Conservation (phyloP, 192 early-diverging fungal genomes). For the Podila clonocystis region DNA sequence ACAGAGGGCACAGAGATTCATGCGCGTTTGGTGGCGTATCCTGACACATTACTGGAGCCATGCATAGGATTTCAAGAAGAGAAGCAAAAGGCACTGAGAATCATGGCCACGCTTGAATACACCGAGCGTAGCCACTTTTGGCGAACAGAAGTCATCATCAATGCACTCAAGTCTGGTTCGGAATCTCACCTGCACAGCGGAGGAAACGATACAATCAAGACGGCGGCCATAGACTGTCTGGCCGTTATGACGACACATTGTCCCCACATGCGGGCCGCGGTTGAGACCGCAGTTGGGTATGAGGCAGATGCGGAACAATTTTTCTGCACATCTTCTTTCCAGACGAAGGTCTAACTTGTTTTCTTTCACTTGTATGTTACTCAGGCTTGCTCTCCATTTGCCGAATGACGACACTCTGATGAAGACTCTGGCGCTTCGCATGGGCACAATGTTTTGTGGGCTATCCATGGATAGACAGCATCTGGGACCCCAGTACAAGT, state of each 20-base stretch:
- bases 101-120: constrained; percentile 27
- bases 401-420: background rate
- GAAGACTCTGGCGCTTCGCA: background rate
- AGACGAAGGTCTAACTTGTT: background rate
- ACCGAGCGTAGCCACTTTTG: constrained; percentile 10
- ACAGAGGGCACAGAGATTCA: constrained; percentile 29
- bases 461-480: background rate
- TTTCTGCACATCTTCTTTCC: background rate
- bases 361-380: background rate
- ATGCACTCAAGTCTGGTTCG: constrained; percentile 3
- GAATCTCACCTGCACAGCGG: background rate
- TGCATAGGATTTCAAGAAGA: constrained; percentile 16
- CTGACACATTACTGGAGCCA: constrained; percentile 13
- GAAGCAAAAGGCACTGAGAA: constrained; percentile 22
- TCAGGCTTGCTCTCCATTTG: background rate
- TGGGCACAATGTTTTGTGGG: constrained; percentile 1
- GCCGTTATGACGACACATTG: constrained; percentile 18
- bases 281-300: constrained; percentile 16
- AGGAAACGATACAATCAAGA: background rate
- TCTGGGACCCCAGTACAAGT: background rate
- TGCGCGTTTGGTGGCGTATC: constrained; percentile 11
- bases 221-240: constrained; percentile 19
- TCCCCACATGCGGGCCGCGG: background rate
- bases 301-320: background rate
- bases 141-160: constrained; percentile 12